Base-by-base conservation (phyloP, 2,329 filamentous ascomycete species). In the Claviceps sp. region DNA sequence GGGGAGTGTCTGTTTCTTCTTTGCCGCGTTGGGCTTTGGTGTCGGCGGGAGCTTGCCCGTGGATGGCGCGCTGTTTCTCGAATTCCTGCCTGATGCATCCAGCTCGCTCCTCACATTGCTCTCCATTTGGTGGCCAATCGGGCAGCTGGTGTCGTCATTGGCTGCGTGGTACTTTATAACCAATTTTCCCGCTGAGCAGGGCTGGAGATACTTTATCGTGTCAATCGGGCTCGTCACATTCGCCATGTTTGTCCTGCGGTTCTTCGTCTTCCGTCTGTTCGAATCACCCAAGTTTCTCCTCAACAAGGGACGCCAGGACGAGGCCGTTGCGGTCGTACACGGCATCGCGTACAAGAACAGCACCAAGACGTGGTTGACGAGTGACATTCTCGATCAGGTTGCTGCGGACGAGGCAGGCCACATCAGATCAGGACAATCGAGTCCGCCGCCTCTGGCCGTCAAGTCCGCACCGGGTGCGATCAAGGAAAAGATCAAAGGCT, bases 51-150 rank as follows among this genome's bases (percentile, higher is more conserved):
- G 88, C 61, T 69, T 90, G 20, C 85, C 85, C 1, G 84, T 90
- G 1, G 87, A 91, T 64, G 85, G 86, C 37, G 85, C 87, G 0
- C 71, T 93, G 2, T 93, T 94, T 64, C 74, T 94, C 40, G 89
- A 95, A 62, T 91, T 91, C 57, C 70, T 94, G 1, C 89, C 89
- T 0, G 82, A 84, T 53, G 78, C 82, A 0, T 84, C 81, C n/a
- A 82, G 81, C 56, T 80, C 81, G 36, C 75, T 93, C 14, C 71
- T 93, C 34, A 93, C 87, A 0, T 73, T 91, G 47, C 73, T 94
- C n/a, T 89, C 85, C 6, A 78, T 89, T 7, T 93, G 87, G 84
- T 95, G 89, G 87, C 86, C 88, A 0, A 69, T 94, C 18, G 89
- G 88, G 5, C 87, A 93, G 62, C 73, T 94, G 7, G 76, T 84